Evolutionary conservation across 1,139 yeast genomes (phyloP).

Genomic region (Wickerhamomyces sp.): DNA sequence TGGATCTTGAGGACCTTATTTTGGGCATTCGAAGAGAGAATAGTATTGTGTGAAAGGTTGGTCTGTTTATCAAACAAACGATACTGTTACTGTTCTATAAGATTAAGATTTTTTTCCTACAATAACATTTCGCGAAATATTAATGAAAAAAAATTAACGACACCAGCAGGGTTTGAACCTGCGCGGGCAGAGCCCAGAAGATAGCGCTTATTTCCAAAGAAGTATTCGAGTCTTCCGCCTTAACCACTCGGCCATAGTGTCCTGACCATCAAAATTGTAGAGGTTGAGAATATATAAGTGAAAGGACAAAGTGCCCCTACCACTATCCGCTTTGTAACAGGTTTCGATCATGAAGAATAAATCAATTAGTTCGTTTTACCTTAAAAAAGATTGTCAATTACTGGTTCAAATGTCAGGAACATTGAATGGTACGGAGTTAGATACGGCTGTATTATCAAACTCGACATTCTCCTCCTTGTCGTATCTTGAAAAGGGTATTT

Average conservation of each 20-base stretch:
- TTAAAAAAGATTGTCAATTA: too few relatives aligned
- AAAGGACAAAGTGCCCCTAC: background rate
- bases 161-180: constrained; percentile 90
- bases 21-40: constrained; percentile 20
- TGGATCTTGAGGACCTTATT: constrained; percentile 34
- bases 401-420: too few relatives aligned
- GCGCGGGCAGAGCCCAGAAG: constrained; percentile 86
- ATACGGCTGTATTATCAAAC: background rate
- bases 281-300: too few relatives aligned
- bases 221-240: constrained; percentile 74
- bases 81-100: too few relatives aligned
- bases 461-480: background rate
- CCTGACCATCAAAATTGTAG: constrained; percentile 26
- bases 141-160: constrained; percentile 41
- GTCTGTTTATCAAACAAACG: background rate
- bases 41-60: background rate
- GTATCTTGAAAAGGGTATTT: background rate
- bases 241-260: constrained; percentile 78
- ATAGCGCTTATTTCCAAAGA: constrained; percentile 28
- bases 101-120: too few relatives aligned
- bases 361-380: too few relatives aligned
- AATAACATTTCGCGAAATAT: background rate
- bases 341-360: too few relatives aligned
- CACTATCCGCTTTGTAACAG: too few relatives aligned
- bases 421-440: background rate